Base-by-base conservation (phyloP, 2,329 filamentous ascomycete species). In the Lecanicillium sp. region DNA sequence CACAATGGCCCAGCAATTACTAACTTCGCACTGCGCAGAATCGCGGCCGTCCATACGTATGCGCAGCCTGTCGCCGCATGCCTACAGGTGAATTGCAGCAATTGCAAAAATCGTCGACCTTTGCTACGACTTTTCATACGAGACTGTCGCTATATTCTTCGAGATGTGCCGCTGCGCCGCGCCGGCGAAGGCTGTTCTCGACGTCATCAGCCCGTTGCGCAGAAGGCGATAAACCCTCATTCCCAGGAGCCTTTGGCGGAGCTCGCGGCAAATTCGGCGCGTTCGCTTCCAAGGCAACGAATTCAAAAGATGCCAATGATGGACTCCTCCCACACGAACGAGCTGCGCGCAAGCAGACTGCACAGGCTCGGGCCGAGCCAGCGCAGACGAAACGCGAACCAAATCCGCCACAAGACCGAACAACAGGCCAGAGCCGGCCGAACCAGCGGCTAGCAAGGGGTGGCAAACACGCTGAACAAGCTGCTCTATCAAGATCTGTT, bases 31-130 rank as follows among this genome's bases (percentile, higher is more conserved):
- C 29, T 6, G n/a, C 40, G 15, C 37, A 65, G 63, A 54, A 57
- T 49, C 59, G 53, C 43, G 50, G 53, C 47, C 55, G 57, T 51
- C 53, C 56, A 35, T 66, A 64, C 50, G 53, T 67, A 36, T 68
- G 64, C 58, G 52, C 58, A 35, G 34, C 34, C 29, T 41, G 39
- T 30, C 34, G 29, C 3, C 39, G 34, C 30, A 22, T 29, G 3
- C 29, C 33, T 4, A 11, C 37, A 18, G 34, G 17, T 22, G 25
- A 37, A 14, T 9, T 15, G 17, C 12, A n/a, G 16, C 29, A 11
- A 6, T 11, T 11, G 7, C 22, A 11, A 25, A 25, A 25, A 25
- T 6, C 11, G 6, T 25, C 22, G 22, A 25, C 22, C 6, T 7
- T 25, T 25, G 22, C 22, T 25, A 11, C 22, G 22, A 25, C 7